Base-by-base conservation (phyloP, 2,329 filamentous ascomycete genomes). In the Cordyceps fumosorosea region DNA sequence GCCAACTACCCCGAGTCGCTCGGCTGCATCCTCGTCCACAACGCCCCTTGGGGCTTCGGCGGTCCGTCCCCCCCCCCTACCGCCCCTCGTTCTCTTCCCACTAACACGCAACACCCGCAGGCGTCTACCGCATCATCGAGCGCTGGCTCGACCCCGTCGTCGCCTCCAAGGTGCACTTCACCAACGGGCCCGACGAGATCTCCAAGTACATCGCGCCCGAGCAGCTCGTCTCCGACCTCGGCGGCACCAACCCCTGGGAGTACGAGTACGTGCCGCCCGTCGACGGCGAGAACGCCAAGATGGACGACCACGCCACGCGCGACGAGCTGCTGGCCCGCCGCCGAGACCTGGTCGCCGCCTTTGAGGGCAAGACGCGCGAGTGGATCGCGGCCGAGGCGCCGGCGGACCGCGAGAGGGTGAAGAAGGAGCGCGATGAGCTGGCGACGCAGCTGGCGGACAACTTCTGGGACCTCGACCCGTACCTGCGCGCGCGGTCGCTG, bases 111-210 rank as follows among this genome's bases (percentile, higher is more conserved):
- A 45, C 3, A 20, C 2, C 10, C 2, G 11, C 64, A 88, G 88
- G 89, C 29, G 88, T 96, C 67, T 96, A 91, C 91, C 90, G 84
- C 71, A 89, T 97, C 67, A 93, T 96, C 73, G 87, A 85, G 67
- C 90, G 91, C 68, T 96, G 92, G 91, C 84, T 97, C 45, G 92
- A 96, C 72, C 92, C 92, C 3, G 91, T 96, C 7, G 91, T 97
- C 24, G 91, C 91, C 26, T 82, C 84, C 71, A 97, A 96, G 75
- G 87, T 96, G n/a, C 86, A 95, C 72, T 96, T 96, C 74, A 91
- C 89, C 58, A 91, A 89, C 69, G 90, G 84, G 66, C 76, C 85
- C 57, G 82, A 88, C 60, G 91, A 96, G 59, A 80, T 97, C 63
- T 82, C 88, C 65, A 78, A 84, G 60, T 96, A 86, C 71, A 87